A percentile compares a stretch with the other conserved stretches of the same genome.
Evolutionary conservation across 345 rosid genomes (phyloP).

Genomic region (Mallotus nudiflorus): DNA sequence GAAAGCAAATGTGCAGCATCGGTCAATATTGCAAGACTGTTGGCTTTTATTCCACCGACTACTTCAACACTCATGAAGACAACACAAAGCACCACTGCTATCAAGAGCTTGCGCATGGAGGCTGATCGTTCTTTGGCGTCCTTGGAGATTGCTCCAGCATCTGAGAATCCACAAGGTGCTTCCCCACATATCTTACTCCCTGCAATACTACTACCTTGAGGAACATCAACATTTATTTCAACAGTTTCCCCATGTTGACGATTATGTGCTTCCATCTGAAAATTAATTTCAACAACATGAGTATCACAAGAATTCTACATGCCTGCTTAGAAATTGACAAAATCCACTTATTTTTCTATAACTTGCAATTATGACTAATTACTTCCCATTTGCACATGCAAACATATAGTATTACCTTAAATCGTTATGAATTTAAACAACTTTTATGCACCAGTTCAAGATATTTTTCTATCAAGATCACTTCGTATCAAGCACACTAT

Average conservation of each 20-base stretch:
- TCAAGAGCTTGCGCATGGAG: slow-evolving; percentile 29
- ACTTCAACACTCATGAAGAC: slow-evolving; percentile 28
- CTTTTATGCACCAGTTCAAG: not conserved
- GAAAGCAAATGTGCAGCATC: slow-evolving; percentile 33
- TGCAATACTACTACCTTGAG: not conserved
- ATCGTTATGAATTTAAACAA: not conserved
- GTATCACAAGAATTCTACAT: not conserved
- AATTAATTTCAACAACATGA: slow-evolving; percentile 1
- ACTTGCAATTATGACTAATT: not conserved
- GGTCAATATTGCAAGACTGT: slow-evolving; percentile 28
- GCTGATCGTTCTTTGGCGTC: slow-evolving; percentile 29
- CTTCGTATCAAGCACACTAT: not conserved
- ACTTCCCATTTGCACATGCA: not conserved
- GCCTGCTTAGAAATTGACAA: not conserved
- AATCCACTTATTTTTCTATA: no score
- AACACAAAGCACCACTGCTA: slow-evolving; percentile 15
- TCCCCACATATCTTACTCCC: slow-evolving; percentile 26
- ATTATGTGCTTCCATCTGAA: slow-evolving; percentile 25
- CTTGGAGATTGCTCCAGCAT: slow-evolving; percentile 18
- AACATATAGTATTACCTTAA: not conserved
- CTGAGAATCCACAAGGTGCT: slow-evolving; percentile 30
- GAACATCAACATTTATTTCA: slow-evolving; percentile 17
- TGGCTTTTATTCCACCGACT: slow-evolving; percentile 26
- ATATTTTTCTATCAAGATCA: not conserved
- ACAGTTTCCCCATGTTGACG: slow-evolving; percentile 8